Percentiles rank a stretch among this genome's conserved stretches.
phyloP scores from a whole-genome alignment of 306 rosid genomes.

The Vigna nakashimae region DNA sequence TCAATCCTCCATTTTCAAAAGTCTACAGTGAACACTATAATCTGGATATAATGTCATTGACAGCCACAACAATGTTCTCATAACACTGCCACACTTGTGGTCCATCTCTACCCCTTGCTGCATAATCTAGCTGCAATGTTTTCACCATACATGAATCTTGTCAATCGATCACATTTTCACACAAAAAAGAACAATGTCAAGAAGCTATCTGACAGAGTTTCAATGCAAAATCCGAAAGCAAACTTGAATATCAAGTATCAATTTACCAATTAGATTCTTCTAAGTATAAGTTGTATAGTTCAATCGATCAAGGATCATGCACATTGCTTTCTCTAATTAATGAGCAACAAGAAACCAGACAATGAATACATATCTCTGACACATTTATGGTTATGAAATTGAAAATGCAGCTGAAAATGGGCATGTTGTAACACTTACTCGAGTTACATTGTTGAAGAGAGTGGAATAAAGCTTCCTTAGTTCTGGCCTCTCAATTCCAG shows the following conservation, averaged over 20 bases:
- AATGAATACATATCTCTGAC: constrained; percentile 1
- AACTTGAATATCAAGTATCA: constrained; percentile 21
- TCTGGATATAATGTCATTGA: constrained; percentile 67
- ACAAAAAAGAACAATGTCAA: neutral
- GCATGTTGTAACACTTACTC: constrained; percentile 40
- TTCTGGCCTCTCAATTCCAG: constrained; percentile 65
- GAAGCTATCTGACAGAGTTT: constrained; percentile 17
- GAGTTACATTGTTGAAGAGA: constrained; percentile 66
- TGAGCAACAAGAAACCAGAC: neutral
- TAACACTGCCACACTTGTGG: constrained; percentile 64
- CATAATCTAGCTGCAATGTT: constrained; percentile 76
- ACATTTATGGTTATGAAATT: neutral
- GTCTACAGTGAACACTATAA: constrained; percentile 33
- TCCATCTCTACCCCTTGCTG: constrained; percentile 80
- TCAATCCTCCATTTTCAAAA: constrained; percentile 26
- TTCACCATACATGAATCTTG: constrained; percentile 33
- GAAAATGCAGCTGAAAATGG: constrained; percentile 10
- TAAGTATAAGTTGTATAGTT: neutral
- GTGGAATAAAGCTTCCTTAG: constrained; percentile 69
- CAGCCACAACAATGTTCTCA: constrained; percentile 60
- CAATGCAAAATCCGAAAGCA: constrained; percentile 32
- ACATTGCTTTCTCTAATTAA: neutral
- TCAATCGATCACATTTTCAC: constrained; percentile 15
- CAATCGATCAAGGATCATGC: neutral
- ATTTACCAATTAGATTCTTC: constrained; percentile 1